Evolutionary conservation across 257 asterid species (phyloP).

Genomic region (Scutellaria minor): DNA sequence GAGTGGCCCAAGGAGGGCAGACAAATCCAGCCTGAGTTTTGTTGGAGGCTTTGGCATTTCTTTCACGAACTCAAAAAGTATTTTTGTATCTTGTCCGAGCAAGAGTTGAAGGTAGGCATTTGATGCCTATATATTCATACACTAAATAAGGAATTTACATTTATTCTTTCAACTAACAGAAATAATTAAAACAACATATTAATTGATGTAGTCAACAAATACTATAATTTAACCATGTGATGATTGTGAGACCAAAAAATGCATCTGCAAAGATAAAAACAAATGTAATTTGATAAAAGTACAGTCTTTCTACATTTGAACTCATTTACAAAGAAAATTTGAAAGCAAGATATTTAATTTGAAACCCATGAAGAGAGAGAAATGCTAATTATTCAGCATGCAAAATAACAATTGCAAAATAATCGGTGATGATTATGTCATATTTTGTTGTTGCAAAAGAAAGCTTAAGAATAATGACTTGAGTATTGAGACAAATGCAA

Average conservation of each 20-base stretch:
- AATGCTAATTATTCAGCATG: neutral
- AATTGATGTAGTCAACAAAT: neutral
- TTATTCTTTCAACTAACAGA: neutral
- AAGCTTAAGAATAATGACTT: neutral
- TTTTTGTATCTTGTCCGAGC: constrained; percentile 70
- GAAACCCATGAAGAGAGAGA: neutral
- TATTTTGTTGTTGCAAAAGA: neutral
- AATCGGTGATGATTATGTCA: constrained; percentile 9
- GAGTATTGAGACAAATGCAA: constrained; percentile 10
- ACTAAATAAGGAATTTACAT: constrained; percentile 38
- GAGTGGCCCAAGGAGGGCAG: constrained; percentile 94
- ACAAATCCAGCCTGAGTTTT: constrained; percentile 75
- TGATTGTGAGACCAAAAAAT: constrained; percentile 4
- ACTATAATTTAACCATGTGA: constrained; percentile 21
- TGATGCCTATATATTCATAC: constrained; percentile 66
- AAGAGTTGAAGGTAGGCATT: constrained; percentile 82
- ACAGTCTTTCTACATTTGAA: neutral
- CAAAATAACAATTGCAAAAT: neutral
- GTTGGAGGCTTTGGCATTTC: constrained; percentile 97
- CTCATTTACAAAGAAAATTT: neutral
- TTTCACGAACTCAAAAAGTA: constrained; percentile 82
- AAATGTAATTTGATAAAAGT: neutral
- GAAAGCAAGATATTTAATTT: neutral
- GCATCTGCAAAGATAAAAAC: constrained; percentile 3
- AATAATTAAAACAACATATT: constrained; percentile 15